These are phyloP conservation scores for Schwanniomyces polymorphus DNA, from an alignment of 805 yeast species.

Conservation along the genomic window DNA sequence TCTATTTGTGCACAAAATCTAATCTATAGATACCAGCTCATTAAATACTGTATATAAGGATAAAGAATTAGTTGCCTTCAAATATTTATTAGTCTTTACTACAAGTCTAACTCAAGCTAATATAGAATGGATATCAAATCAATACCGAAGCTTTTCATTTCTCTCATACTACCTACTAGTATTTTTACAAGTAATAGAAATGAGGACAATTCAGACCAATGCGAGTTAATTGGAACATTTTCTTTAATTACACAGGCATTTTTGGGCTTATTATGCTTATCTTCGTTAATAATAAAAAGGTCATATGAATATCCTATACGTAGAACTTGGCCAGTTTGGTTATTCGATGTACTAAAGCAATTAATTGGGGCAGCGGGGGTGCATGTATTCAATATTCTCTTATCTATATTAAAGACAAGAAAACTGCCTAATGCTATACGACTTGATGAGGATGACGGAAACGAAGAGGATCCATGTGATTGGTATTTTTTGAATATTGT, in stretches of 20 bases:
- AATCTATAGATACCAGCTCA: no score
- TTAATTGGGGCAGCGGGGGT: constrained; percentile 83
- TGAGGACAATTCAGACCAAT: constrained; percentile 28
- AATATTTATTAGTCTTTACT: no score
- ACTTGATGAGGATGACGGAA: constrained; percentile 30
- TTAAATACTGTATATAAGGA: neutral
- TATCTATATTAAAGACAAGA: constrained; percentile 59
- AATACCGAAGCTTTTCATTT: constrained; percentile 2
- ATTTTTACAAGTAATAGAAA: neutral
- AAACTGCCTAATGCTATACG: constrained; percentile 7
- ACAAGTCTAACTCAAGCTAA: no score
- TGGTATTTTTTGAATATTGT: constrained; percentile 91
- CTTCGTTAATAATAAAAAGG: constrained; percentile 73
- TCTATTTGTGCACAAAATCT: no score
- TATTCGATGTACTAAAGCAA: constrained; percentile 87
- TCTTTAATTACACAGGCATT: constrained; percentile 75
- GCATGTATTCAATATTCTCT: constrained; percentile 72
- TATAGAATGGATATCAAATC: neutral
- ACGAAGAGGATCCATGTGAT: constrained; percentile 71
- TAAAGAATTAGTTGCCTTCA: neutral
- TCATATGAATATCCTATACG: constrained; percentile 74
- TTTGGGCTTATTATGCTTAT: constrained; percentile 75
- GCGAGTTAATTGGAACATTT: constrained; percentile 73
- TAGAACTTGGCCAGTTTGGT: constrained; percentile 87
- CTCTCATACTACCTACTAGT: constrained; percentile 1